Base-by-base conservation (phyloP, 108 stramenopile species). In the Nitzschia putrida region DNA sequence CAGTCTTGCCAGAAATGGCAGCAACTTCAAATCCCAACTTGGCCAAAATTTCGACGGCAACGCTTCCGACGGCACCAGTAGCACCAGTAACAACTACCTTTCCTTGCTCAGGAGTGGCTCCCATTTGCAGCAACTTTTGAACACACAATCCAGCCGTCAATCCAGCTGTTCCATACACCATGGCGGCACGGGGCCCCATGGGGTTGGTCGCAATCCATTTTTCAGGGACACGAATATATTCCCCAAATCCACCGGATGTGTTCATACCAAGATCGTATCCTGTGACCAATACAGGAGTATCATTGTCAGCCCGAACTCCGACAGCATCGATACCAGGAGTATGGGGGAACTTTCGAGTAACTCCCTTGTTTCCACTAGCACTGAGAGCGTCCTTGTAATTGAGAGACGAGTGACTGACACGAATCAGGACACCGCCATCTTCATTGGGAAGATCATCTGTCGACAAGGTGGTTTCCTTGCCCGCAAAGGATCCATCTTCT, bases 321-420 rank as follows among this genome's bases (percentile, higher is more conserved):
- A 64, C 76, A 2, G 67, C 47, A 55, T 81, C 76, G 52, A 81
- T 81, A 1, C 80, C 80, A 14, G 64, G 64, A 24, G 67, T 66
- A n/a, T 68, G 57, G 11, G 80, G 80, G 54, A 69, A 60, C 12
- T 39, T 59, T 16, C 60, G 60, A 39, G 51, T 51, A 0, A 72
- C 64, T 0, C 75, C 75, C 24, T 34, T 50, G 6, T 55, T 72
- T 18, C 76, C 77, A 41, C 39, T 22, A 21, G 58, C 49, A 37
- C 57, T 66, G 29, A 81, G 26, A 22, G 71, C 80, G 40, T 81
- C 80, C 51, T 81, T 81, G 68, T 81, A 81, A 55, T 81, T 81
- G n/a, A 81, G 40, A 0, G 64, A 57, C 29, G 69, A 71, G 56
- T 68, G 49, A 7, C 20, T 45, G 12, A 81, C 77, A 12, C 49